Base-by-base conservation (phyloP, 2,329 filamentous ascomycete species). In the Neophaeococcomyces mojaviensis region DNA sequence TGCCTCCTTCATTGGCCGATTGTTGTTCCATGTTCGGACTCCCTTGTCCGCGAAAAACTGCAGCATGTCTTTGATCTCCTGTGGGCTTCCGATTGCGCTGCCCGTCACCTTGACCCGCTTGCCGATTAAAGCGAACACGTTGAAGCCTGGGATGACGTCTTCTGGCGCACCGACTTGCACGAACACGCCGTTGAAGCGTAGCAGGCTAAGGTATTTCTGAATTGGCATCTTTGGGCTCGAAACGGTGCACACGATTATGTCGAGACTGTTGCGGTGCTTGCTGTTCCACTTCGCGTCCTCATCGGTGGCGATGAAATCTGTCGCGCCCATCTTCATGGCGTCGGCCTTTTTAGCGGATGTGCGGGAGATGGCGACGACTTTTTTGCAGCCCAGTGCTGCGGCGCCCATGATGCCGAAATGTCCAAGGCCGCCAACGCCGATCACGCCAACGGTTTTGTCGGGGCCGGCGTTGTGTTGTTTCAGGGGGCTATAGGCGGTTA, bases 351-450 rank as follows among this genome's bases (percentile, higher is more conserved):
- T 80, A 47, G 64, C 64, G 1, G 61, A 64, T 2, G 65, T 70
- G 2, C 77, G 68, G n/a, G 73, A 77, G 49, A 80, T 79, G 8
- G 70, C 77, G 12, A 77, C 70, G 4, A 80, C 69, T 5, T 75
- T 74, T 39, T 87, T 79, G 22, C 81, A 82, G 9, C 80, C 81
- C 1, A 89, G 67, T 1, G 84, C 84, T 54, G 75, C 79, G 1
- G 84, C 81, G 62, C 78, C 88, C 49, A 86, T 69, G 7, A 89
- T 61, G 0, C 77, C 85, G 52, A 88, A 78, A 60, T 90, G 84
- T 0, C 84, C 84, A 0, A 88, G 65, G 84, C 84, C 84, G 5
- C 85, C 85, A 10, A 89, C 70, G 5, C 85, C 84, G 10, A 87
- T 69, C 44, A 90, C 76, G 0, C 79, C 85, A 0, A 90, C 82